Base-by-base conservation (phyloP, 2,329 filamentous ascomycete species). In the Aspergillus japonicus region DNA sequence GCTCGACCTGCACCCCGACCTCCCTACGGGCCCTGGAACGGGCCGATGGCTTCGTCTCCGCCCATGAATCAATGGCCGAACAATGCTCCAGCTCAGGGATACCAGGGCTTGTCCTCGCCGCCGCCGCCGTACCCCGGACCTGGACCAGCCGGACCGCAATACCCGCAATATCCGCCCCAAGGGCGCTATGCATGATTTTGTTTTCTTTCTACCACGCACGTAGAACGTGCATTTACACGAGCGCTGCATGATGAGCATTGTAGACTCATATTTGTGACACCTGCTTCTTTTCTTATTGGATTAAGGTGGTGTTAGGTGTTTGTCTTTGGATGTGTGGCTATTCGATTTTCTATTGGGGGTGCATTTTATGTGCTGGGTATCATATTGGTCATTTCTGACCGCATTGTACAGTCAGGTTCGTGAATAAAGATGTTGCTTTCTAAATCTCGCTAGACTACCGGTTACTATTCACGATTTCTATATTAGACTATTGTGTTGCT, bases 151-250 rank as follows among this genome's bases (percentile, higher is more conserved):
- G 62, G 57, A 12, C 57, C 51, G 10, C 44, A 26, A 16, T 55
- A 54, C 6, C 48, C 47, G 21, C 21, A 48, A n/a, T 16, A 42
- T 14, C 59, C 56, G 19, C 58, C 61, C 16, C 58, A 55, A 21
- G 61, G 61, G 58, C 70, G 68, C 47, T 73, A 72, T 61, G 66
- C 65, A 31, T 73, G 62, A 69, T 62, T 61, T 35, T 23, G 2
- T 47, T 54, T 54, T 60, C 62, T 42, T 49, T 26, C 48, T 57
- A 48, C 48, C 58, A 44, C 7, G 16, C 39, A 44, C 39, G 39
- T 44, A 44, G 39, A 44, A 44, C 39, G 39, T 44, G 39, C 39
- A 24, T 29, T 50, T 21, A 57, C 19, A 58, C 44, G 50, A 60
- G 31, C 54, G 26, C 47, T 56, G 42, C 55, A 58, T 58, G 21